These are phyloP conservation scores for Pleurotus pulmonarius DNA, from an alignment of 768 basidiomycete species.

Conservation along the genomic window DNA sequence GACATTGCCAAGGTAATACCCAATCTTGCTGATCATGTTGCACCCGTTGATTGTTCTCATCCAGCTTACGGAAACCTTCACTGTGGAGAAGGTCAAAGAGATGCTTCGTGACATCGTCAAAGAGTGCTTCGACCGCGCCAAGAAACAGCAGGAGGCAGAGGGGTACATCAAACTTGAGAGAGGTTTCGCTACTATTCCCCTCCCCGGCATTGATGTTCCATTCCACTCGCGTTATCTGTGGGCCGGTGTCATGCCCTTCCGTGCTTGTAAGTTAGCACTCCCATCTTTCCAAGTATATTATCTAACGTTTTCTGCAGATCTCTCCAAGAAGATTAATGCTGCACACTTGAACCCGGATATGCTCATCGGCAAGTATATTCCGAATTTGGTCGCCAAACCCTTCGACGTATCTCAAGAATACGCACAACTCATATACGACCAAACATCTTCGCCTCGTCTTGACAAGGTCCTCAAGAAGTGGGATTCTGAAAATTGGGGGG, in stretches of 20 bases:
- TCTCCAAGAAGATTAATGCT: conserved; percentile 97
- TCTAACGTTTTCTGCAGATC: conserved; percentile 43
- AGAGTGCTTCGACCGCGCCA: conserved; percentile 70
- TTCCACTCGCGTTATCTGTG: conserved; percentile 99
- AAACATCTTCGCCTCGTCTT: conserved; percentile 92
- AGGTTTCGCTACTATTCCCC: conserved; percentile 92
- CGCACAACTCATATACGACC: conserved; percentile 92
- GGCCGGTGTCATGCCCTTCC: conserved; percentile 98
- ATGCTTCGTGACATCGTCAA: conserved; percentile 92
- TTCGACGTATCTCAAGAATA: conserved; percentile 85
- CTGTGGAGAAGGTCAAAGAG: conserved; percentile 91
- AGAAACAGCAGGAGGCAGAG: conserved; percentile 69
- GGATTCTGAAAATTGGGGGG: conserved; percentile 89
- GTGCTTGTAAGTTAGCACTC: conserved; percentile 67
- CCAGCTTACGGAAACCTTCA: conserved; percentile 83
- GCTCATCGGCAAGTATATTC: conserved; percentile 93
- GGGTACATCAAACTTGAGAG: conserved; percentile 94
- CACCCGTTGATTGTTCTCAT: conserved; percentile 7
- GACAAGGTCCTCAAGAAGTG: conserved; percentile 93
- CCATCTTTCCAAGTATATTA: neutral
- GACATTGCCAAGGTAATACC: conserved; percentile 76
- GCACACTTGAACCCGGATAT: conserved; percentile 91
- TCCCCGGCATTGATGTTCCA: conserved; percentile 97
- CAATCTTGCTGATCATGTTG: neutral
- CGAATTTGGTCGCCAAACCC: conserved; percentile 89